Evolutionary conservation across 225 moss, liverwort and hornwort genomes (phyloP).

Genomic region (Pleurozium schreberi): DNA sequence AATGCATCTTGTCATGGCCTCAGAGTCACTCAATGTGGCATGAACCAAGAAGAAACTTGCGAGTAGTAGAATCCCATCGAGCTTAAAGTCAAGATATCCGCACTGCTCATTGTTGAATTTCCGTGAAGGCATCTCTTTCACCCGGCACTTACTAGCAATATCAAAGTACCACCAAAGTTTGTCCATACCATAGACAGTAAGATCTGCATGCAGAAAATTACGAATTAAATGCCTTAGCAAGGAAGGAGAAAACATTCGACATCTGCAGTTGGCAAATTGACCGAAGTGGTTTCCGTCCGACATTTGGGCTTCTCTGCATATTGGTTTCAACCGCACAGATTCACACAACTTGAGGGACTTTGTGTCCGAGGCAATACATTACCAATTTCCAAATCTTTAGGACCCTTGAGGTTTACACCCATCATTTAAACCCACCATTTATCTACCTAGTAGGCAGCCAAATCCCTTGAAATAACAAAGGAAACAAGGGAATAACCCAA

Average conservation of each 20-base stretch:
- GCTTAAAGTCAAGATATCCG: not conserved
- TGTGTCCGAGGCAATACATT: not conserved
- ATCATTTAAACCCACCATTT: not conserved
- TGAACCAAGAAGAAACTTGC: rapidly evolving
- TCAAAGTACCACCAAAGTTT: not conserved
- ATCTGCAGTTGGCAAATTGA: not conserved
- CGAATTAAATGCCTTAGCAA: not conserved
- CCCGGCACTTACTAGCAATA: rapidly evolving
- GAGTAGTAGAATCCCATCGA: rapidly evolving
- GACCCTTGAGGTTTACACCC: too few relatives aligned
- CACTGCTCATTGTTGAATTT: not conserved
- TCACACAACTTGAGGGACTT: not conserved
- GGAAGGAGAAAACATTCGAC: not conserved
- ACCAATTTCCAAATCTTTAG: not conserved
- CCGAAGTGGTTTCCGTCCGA: rapidly evolving
- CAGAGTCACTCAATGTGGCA: not conserved
- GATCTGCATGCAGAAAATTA: not conserved
- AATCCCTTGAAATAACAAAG: not conserved
- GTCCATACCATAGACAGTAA: rapidly evolving
- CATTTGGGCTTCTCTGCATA: not conserved
- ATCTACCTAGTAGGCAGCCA: not conserved
- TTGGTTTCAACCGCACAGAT: not conserved
- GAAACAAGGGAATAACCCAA: rapidly evolving
- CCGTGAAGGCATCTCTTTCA: not conserved
- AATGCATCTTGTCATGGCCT: too few relatives aligned